These are phyloP conservation scores for Adansonia rubrostipa DNA, from an alignment of 441 rosid species.

Conservation along the genomic window DNA sequence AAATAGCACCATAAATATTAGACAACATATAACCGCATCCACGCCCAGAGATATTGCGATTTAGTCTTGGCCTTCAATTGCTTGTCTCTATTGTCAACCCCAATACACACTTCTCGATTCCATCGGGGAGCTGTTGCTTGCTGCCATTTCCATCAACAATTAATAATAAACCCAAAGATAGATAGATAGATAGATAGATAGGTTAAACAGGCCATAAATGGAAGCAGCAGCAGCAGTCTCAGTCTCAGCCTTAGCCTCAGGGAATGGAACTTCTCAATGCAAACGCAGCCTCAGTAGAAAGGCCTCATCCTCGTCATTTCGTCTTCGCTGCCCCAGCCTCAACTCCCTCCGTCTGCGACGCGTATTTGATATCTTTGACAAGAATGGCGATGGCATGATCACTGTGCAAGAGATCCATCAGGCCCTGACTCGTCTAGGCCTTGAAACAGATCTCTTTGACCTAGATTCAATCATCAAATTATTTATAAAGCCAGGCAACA, in stretches of 20 bases:
- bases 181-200: not conserved
- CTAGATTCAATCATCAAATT: slow-evolving; percentile 61
- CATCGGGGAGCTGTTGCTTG: slow-evolving; percentile 23
- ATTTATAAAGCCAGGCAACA: slow-evolving; percentile 57
- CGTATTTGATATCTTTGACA: slow-evolving; percentile 79
- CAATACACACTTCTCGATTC: slow-evolving; percentile 20
- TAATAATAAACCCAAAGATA: not conserved
- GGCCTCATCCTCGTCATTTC: slow-evolving; percentile 51
- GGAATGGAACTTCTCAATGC: slow-evolving; percentile 16
- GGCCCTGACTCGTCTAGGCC: slow-evolving; percentile 69
- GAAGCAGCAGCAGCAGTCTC: slow-evolving; percentile 32
- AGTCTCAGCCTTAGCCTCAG: not conserved
- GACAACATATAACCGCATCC: no score
- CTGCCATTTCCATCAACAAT: slow-evolving; percentile 5
- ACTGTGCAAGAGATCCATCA: slow-evolving; percentile 65
- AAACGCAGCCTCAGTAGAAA: slow-evolving; percentile 28
- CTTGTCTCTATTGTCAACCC: not conserved
- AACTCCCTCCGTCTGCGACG: slow-evolving; percentile 90
- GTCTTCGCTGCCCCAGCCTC: slow-evolving; percentile 74
- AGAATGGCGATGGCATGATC: slow-evolving; percentile 72
- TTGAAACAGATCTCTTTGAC: slow-evolving; percentile 66
- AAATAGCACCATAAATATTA: not conserved
- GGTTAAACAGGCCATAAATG: slow-evolving; percentile 11
- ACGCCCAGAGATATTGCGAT: not conserved
- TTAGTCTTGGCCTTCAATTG: not conserved